Percentiles rank a stretch among this genome's conserved stretches.
Evolutionary conservation across 2,329 filamentous ascomycete species (phyloP).

Genomic region (Ophiostoma tasmaniense): DNA sequence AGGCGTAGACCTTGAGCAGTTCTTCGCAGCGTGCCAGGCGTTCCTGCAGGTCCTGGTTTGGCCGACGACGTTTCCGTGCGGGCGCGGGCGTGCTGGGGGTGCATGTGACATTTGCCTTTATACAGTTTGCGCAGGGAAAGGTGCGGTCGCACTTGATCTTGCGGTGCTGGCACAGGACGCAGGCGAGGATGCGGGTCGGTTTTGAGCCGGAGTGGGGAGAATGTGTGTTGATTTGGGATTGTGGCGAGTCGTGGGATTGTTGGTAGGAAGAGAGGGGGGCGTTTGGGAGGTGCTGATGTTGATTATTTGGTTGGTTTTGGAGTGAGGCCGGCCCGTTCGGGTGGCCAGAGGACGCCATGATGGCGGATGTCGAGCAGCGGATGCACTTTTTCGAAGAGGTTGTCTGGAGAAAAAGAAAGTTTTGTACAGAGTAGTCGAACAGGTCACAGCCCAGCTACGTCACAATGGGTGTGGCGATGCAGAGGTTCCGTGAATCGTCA

Average conservation of each 20-base stretch:
- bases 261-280: slow-evolving; percentile 9
- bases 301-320: not conserved
- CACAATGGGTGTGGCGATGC: not conserved
- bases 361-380: not conserved
- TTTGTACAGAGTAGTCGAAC: not conserved
- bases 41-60: slow-evolving; percentile 54
- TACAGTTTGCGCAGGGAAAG: slow-evolving; percentile 51
- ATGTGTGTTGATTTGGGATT: not conserved
- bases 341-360: slow-evolving; percentile 5
- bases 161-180: slow-evolving; percentile 51
- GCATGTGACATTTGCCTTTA: slow-evolving; percentile 53
- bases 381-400: not conserved
- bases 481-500: not conserved
- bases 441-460: not conserved
- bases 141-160: slow-evolving; percentile 56
- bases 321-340: not conserved
- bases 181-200: slow-evolving; percentile 41
- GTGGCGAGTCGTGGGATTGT: slow-evolving; percentile 1
- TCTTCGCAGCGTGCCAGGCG: slow-evolving; percentile 51
- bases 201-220: slow-evolving; percentile 24
- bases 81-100: slow-evolving; percentile 53
- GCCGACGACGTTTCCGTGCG: slow-evolving; percentile 49
- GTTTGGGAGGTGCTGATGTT: not conserved
- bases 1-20: slow-evolving; percentile 49
- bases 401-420: not conserved